These are phyloP conservation scores for Hypoxylon trugodes DNA, from an alignment of 495 filamentous ascomycete species.

Conservation along the genomic window DNA sequence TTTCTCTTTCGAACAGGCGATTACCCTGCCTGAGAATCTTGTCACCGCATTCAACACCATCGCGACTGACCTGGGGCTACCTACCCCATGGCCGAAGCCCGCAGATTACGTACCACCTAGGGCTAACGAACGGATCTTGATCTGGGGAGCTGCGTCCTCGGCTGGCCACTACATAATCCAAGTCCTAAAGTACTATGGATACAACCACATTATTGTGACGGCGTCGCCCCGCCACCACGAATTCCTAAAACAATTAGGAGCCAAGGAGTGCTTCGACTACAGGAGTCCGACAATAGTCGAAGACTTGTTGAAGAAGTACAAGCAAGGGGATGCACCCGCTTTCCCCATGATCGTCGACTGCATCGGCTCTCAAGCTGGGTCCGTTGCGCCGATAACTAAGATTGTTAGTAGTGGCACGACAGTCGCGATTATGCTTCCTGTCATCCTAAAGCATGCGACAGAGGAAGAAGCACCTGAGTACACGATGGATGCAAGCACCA, in stretches of 20 bases:
- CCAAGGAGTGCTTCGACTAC: conserved; percentile 59
- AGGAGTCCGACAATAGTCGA: conserved; percentile 46
- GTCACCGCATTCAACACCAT: conserved; percentile 61
- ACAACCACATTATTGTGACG: conserved; percentile 56
- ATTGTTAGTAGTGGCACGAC: conserved; percentile 54
- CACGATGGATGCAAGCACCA: conserved; percentile 49
- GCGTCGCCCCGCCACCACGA: conserved; percentile 55
- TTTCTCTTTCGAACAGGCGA: conserved; percentile 52
- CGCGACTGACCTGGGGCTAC: conserved; percentile 53
- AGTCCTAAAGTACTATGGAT: conserved; percentile 60
- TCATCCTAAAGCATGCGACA: conserved; percentile 56
- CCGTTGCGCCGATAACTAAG: conserved; percentile 51
- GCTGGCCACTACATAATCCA: conserved; percentile 61
- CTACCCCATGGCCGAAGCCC: conserved; percentile 58
- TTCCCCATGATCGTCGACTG: conserved; percentile 61
- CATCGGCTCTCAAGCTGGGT: conserved; percentile 57
- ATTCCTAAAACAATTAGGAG: conserved; percentile 52
- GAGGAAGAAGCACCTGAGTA: conserved; percentile 52
- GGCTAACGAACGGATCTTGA: conserved; percentile 49
- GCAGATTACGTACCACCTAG: conserved; percentile 40
- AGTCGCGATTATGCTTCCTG: conserved; percentile 62
- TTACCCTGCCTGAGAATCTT: conserved; percentile 60
- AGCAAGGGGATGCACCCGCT: conserved; percentile 27
- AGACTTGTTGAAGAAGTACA: conserved; percentile 39
- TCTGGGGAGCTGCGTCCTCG: conserved; percentile 63